Base-by-base conservation (phyloP, 495 filamentous ascomycete genomes). In the Tricharina praecox region DNA sequence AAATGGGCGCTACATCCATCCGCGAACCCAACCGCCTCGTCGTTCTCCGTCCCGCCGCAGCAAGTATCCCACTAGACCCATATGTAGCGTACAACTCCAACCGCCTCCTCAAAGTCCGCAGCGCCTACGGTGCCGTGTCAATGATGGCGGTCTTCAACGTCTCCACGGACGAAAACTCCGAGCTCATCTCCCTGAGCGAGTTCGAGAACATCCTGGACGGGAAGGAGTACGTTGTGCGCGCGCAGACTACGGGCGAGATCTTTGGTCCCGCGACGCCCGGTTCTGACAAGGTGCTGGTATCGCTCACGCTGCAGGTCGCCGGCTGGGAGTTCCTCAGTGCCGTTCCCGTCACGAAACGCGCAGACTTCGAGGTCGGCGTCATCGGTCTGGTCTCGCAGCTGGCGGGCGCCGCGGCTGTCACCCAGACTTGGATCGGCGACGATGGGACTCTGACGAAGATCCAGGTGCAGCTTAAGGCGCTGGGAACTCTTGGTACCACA, bases 331-430 rank as follows among this genome's bases (percentile, higher is more conserved):
- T 97, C 46, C 69, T 93, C 3, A 78, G 76, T 1, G 77, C 82
- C 0, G 81, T 79, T 49, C 81, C 83, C 3, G 56, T 82, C 16
- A 62, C 63, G 1, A 57, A 64, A 0, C 77, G 86, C 53, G 58
- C 65, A 25, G 57, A 50, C 23, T 64, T 67, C 3, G 55, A 54
- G 48, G 52, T 83, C 10, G 79, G 80, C 0, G 74, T 79, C n/a
- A 62, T 97, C 2, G 90, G 90, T 8, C 65, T 97, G 2, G 52
- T 94, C 19, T 82, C 72, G 13, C 93, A 93, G 61, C 92, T 96
- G 79, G 85, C 85, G 2, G 90, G 85, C 5, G 76, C 77, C 1
- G 86, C 82, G 0, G 90, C 85, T 0, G 67, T 95, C 11, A 56
- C 80, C 1, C 7, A 33, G 1, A 11, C 15, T 3, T 11, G 13